Evolutionary conservation across 1,139 yeast genomes (phyloP).

Genomic region (Candida pseudoviswanathii): DNA sequence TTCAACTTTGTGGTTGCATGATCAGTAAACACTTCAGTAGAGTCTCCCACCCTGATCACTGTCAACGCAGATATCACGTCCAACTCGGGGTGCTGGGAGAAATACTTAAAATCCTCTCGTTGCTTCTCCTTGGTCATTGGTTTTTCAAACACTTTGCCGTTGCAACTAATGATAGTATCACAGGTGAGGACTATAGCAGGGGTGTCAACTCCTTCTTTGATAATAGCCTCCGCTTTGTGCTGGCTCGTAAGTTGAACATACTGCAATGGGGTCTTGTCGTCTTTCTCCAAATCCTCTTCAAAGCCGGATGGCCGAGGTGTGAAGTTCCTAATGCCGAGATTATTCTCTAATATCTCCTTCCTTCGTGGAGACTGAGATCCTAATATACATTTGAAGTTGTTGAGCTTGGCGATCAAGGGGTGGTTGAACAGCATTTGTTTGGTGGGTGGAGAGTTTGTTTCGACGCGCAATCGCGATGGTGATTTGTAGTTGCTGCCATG

Average conservation of each 20-base stretch:
- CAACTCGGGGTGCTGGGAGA: constrained; percentile 48
- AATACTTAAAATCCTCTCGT: constrained; percentile 48
- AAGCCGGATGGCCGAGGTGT: constrained; percentile 59
- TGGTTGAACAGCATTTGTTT: constrained; percentile 11
- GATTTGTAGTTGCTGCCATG: too few relatives aligned
- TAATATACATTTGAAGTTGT: constrained; percentile 48
- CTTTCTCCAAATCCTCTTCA: constrained; percentile 72
- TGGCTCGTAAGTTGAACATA: constrained; percentile 75
- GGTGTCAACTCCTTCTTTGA: constrained; percentile 28
- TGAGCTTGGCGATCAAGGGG: constrained; percentile 31
- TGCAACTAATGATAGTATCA: constrained; percentile 79
- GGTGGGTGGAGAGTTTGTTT: too few relatives aligned
- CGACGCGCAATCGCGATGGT: too few relatives aligned
- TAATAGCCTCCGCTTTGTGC: constrained; percentile 59
- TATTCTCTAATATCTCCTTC: constrained; percentile 57
- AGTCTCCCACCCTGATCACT: constrained; percentile 42
- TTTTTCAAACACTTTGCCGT: constrained; percentile 71
- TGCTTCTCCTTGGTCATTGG: constrained; percentile 55
- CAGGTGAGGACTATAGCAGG: constrained; percentile 56
- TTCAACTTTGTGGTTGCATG: constrained; percentile 25
- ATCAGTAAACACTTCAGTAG: constrained; percentile 5
- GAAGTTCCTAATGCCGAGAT: constrained; percentile 55
- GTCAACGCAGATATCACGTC: constrained; percentile 71
- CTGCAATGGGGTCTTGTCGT: constrained; percentile 46
- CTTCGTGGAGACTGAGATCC: constrained; percentile 90